Evolutionary conservation across 371 early-diverging fungal species (phyloP).

Genomic region (Haplosporangium sp.): DNA sequence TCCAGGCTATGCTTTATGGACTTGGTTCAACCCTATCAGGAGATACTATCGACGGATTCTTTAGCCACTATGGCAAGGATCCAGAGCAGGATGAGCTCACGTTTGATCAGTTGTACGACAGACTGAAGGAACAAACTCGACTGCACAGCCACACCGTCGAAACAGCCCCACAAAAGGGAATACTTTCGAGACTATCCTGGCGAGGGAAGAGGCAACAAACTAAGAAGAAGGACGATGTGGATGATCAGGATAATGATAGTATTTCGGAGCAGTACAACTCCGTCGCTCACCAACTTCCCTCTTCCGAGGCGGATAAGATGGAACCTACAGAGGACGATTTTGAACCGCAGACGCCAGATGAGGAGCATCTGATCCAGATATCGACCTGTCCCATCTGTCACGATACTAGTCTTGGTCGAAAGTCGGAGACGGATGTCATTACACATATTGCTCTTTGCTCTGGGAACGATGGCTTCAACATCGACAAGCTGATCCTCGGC

Average conservation of each 20-base stretch:
- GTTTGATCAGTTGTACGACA: conserved; percentile 68
- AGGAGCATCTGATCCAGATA: conserved; percentile 73
- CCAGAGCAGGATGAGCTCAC: conserved; percentile 67
- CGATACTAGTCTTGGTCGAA: conserved; percentile 61
- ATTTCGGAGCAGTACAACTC: background rate
- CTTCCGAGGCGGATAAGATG: conserved; percentile 14
- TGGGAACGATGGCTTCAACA: conserved; percentile 66
- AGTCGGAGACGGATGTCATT: conserved; percentile 75
- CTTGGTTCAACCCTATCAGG: conserved; percentile 78
- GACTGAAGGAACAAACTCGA: conserved; percentile 62
- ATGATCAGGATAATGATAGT: conserved; percentile 10
- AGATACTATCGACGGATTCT: conserved; percentile 69
- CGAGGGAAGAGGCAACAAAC: background rate
- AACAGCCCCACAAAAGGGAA: background rate
- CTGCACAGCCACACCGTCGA: conserved; percentile 12
- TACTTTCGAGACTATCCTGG: no score
- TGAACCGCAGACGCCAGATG: conserved; percentile 33
- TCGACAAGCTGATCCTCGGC: conserved; percentile 76
- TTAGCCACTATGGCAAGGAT: conserved; percentile 63
- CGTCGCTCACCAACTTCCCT: no score
- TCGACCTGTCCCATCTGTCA: conserved; percentile 79
- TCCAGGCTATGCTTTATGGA: conserved; percentile 80
- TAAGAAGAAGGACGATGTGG: conserved; percentile 5
- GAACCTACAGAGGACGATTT: conserved; percentile 23
- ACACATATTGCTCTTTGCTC: conserved; percentile 82